Evolutionary conservation across 73 alveolate species (phyloP).

Genomic region (Blepharisma stoltei): DNA sequence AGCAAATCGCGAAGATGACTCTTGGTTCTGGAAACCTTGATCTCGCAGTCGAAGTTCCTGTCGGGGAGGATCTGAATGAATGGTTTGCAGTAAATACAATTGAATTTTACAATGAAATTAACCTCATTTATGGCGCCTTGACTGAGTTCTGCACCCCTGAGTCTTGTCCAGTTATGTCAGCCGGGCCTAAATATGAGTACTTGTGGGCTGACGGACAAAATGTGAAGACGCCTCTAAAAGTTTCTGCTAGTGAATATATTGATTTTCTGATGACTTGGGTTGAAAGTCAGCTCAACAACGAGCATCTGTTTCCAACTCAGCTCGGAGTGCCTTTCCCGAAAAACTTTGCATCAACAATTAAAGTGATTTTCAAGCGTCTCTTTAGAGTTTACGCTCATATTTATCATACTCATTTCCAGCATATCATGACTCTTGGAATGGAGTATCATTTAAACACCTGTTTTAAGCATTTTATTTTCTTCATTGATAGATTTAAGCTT

Average conservation of each 20-base stretch:
- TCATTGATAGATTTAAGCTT: constrained; percentile 84
- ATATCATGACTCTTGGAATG: constrained; percentile 89
- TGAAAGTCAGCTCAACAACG: constrained; percentile 93
- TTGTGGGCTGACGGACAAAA: constrained; percentile 98
- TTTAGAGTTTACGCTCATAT: constrained; percentile 98
- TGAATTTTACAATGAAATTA: constrained; percentile 90
- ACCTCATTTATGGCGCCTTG: constrained; percentile 77
- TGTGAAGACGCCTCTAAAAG: constrained; percentile 95
- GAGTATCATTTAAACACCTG: constrained; percentile 96
- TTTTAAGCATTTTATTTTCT: constrained; percentile 93
- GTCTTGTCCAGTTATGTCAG: constrained; percentile 81
- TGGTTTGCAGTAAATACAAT: constrained; percentile 98
- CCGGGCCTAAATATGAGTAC: constrained; percentile 94
- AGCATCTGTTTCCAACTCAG: constrained; percentile 79
- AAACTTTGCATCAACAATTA: constrained; percentile 62
- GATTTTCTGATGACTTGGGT: constrained; percentile 98
- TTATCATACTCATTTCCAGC: constrained; percentile 94
- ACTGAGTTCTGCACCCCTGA: constrained; percentile 89
- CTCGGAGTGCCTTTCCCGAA: constrained; percentile 40
- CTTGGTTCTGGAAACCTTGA: constrained; percentile 94
- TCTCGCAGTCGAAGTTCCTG: constrained; percentile 94
- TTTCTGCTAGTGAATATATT: constrained; percentile 92
- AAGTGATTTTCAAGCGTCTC: constrained; percentile 91
- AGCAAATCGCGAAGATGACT: constrained; percentile 96
- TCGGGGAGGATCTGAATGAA: constrained; percentile 97